Evolutionary conservation across 1,139 yeast species (phyloP).

Genomic region (Entelexis paramagnoliae): DNA sequence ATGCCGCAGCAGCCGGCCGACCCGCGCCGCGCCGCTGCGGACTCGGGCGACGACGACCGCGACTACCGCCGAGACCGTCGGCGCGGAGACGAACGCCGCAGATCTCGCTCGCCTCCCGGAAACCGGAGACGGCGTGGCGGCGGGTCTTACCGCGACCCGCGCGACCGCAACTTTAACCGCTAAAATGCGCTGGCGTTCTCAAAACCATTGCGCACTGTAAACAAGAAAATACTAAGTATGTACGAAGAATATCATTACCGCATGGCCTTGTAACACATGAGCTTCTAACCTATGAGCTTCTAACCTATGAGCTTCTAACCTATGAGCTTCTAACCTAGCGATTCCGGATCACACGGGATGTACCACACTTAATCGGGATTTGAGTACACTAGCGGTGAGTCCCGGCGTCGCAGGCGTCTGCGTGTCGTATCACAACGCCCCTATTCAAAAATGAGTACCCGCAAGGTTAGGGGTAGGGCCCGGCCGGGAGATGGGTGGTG

Average conservation of each 20-base stretch:
- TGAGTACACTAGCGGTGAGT: not conserved
- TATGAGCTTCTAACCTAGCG: too few relatives aligned
- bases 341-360: too few relatives aligned
- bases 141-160: slow-evolving; percentile 19
- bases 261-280: too few relatives aligned
- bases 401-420: not conserved
- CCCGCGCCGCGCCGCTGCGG: slow-evolving; percentile 11
- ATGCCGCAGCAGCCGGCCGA: slow-evolving; percentile 6
- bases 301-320: too few relatives aligned
- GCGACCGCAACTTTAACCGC: slow-evolving; percentile 24
- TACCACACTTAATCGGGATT: too few relatives aligned
- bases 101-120: slow-evolving; percentile 24
- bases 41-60: slow-evolving; percentile 23
- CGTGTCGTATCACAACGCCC: not conserved
- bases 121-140: slow-evolving; percentile 20
- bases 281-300: too few relatives aligned
- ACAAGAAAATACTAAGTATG: not conserved
- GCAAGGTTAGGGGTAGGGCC: not conserved
- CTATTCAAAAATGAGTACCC: not conserved
- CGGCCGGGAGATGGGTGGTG: not conserved
- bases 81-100: slow-evolving; percentile 24
- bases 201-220: not conserved
- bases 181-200: not conserved
- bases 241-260: not conserved
- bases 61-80: slow-evolving; percentile 26